These are phyloP conservation scores for Stachybotrys chlorohalonatus DNA, from an alignment of 2,329 filamentous ascomycete species.

Conservation along the genomic window DNA sequence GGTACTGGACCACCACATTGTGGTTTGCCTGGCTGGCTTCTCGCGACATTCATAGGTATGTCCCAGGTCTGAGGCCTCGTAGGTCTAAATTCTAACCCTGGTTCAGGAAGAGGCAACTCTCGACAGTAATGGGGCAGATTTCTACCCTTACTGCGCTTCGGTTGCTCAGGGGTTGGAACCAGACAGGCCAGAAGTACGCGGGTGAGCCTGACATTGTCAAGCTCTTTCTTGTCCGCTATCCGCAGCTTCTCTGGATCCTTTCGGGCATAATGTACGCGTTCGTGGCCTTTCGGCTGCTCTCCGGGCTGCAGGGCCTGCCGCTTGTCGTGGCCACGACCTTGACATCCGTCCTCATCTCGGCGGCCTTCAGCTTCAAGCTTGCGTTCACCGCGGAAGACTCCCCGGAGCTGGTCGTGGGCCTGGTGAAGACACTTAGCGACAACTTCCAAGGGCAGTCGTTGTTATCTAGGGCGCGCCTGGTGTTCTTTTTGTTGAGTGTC, in stretches of 20 bases:
- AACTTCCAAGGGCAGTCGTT: constrained; percentile 34
- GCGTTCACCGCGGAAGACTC: constrained; percentile 82
- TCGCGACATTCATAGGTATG: constrained; percentile 33
- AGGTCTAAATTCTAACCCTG: neutral
- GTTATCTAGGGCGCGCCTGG: constrained; percentile 36
- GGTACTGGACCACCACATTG: constrained; percentile 80
- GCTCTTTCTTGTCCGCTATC: constrained; percentile 54
- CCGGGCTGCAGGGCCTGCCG: constrained; percentile 31
- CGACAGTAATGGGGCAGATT: constrained; percentile 21
- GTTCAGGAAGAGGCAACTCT: constrained; percentile 14
- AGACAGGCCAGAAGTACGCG: constrained; percentile 92
- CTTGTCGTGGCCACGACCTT: constrained; percentile 29
- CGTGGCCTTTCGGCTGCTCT: constrained; percentile 37
- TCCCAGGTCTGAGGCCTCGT: neutral
- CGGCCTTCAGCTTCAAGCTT: constrained; percentile 76
- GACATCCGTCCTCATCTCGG: constrained; percentile 32
- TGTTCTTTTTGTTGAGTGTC: constrained; percentile 38
- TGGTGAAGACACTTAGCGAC: constrained; percentile 29
- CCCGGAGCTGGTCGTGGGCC: constrained; percentile 62
- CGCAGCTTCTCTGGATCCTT: constrained; percentile 63
- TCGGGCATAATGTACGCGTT: constrained; percentile 61
- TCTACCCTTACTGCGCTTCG: constrained; percentile 54
- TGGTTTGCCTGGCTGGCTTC: constrained; percentile 53
- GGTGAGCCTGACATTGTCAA: constrained; percentile 84
- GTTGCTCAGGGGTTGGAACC: constrained; percentile 76